phyloP scores from a whole-genome alignment of 2,329 filamentous ascomycete species.

The Pseudogymnoascus pannorum region DNA sequence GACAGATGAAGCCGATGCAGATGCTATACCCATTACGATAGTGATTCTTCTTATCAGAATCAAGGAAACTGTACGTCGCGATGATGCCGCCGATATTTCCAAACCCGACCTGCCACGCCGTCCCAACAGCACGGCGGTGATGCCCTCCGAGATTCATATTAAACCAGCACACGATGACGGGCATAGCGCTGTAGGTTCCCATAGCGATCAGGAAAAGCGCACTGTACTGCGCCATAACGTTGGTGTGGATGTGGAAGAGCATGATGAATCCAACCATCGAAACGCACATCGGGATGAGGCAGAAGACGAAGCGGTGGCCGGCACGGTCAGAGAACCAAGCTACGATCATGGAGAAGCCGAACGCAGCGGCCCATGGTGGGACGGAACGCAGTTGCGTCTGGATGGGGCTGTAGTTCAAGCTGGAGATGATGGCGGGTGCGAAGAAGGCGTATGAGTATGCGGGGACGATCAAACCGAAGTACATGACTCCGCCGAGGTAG shows the following conservation, averaged over 20 bases:
- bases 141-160: constrained; percentile 73
- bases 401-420: constrained; percentile 54
- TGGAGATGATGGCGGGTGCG: constrained; percentile 61
- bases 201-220: constrained; percentile 76
- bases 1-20: constrained; percentile 62
- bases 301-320: constrained; percentile 68
- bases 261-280: constrained; percentile 69
- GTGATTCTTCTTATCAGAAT: constrained; percentile 51
- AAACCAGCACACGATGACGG: constrained; percentile 77
- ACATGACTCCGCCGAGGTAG: constrained; percentile 70
- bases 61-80: constrained; percentile 62
- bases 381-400: constrained; percentile 44
- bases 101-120: constrained; percentile 71
- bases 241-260: constrained; percentile 63
- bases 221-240: constrained; percentile 62
- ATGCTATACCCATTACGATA: constrained; percentile 72
- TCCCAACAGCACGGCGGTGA: constrained; percentile 61
- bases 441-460: constrained; percentile 76
- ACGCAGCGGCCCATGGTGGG: constrained; percentile 62
- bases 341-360: constrained; percentile 68
- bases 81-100: constrained; percentile 77
- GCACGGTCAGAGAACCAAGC: constrained; percentile 65
- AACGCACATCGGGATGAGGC: constrained; percentile 59
- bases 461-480: constrained; percentile 70
- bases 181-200: constrained; percentile 82